phyloP scores from a whole-genome alignment of 768 basidiomycete genomes.

The Guyanaporus albipodus region DNA sequence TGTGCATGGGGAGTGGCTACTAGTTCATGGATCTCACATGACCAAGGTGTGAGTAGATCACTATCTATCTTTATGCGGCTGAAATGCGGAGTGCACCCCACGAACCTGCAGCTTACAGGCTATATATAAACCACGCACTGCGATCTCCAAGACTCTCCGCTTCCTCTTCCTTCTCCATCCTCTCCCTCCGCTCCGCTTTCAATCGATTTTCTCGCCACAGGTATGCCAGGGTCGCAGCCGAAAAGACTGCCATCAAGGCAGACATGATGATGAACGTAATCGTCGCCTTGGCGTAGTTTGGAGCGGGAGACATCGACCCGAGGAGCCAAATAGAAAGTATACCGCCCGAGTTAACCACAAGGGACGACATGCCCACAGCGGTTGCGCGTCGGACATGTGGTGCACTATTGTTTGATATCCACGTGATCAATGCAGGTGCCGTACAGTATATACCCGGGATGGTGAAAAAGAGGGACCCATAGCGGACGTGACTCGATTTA shows the following conservation, averaged over 20 bases:
- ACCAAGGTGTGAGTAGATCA: too few relatives aligned
- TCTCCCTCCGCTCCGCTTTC: slow-evolving; percentile 26
- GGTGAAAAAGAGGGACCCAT: slow-evolving; percentile 55
- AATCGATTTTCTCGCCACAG: not conserved
- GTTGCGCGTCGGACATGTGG: slow-evolving; percentile 1
- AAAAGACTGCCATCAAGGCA: not conserved
- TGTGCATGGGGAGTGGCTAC: too few relatives aligned
- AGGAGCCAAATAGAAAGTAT: slow-evolving; percentile 1
- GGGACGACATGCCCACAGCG: not conserved
- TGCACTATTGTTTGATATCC: slow-evolving; percentile 2
- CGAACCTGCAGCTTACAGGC: slow-evolving; percentile 26
- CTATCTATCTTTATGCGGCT: too few relatives aligned
- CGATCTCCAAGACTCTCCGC: slow-evolving; percentile 42
- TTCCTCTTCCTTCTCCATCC: slow-evolving; percentile 34
- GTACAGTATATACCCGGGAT: slow-evolving; percentile 45
- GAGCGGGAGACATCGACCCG: not conserved
- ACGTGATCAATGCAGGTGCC: not conserved
- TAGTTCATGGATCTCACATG: too few relatives aligned
- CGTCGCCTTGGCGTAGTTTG: not conserved
- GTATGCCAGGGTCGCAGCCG: not conserved
- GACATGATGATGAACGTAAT: slow-evolving; percentile 3
- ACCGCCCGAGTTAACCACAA: not conserved
- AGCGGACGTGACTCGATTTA: slow-evolving; percentile 40
- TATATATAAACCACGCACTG: slow-evolving; percentile 55
- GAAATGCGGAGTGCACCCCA: too few relatives aligned